These are phyloP conservation scores for Alnus rubra DNA, from an alignment of 306 rosid genomes.

Conservation along the genomic window DNA sequence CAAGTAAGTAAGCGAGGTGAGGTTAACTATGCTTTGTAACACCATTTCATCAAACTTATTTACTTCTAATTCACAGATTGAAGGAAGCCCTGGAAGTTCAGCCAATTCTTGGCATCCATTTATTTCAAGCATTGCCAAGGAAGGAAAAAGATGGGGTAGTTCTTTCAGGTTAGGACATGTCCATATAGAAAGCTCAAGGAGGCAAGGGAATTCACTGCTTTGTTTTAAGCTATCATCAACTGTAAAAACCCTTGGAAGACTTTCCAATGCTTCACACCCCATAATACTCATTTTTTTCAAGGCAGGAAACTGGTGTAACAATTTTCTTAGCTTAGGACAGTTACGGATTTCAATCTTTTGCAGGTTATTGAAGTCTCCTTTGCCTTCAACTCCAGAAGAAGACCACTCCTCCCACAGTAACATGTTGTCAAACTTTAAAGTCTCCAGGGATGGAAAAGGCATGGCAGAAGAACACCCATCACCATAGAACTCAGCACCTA, in stretches of 20 bases:
- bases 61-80: slow-evolving; percentile 27
- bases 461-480: slow-evolving; percentile 7
- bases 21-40: slow-evolving; percentile 14
- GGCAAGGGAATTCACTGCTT: slow-evolving; percentile 30
- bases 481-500: slow-evolving; percentile 27
- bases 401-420: slow-evolving; percentile 36
- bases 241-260: slow-evolving; percentile 21
- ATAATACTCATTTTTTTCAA: slow-evolving; percentile 30
- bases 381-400: slow-evolving; percentile 31
- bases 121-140: slow-evolving; percentile 27
- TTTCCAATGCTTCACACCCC: slow-evolving; percentile 28
- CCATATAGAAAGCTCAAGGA: slow-evolving; percentile 29
- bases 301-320: slow-evolving; percentile 21
- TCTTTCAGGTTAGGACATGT: slow-evolving; percentile 32
- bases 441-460: slow-evolving; percentile 33
- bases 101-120: slow-evolving; percentile 27
- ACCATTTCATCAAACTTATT: slow-evolving; percentile 8
- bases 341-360: slow-evolving; percentile 24
- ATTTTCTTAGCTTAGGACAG: slow-evolving; percentile 35
- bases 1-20: slow-evolving; percentile 30
- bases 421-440: slow-evolving; percentile 31
- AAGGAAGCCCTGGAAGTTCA: slow-evolving; percentile 33
- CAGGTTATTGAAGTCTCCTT: slow-evolving; percentile 21
- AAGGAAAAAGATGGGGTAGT: slow-evolving; percentile 28
- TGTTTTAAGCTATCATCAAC: not conserved